Evolutionary conservation across 1,284 basidiomycete genomes (phyloP), one percentile per base, ranked within the genome.

Genomic region (Apiotrichum gracile): DNA sequence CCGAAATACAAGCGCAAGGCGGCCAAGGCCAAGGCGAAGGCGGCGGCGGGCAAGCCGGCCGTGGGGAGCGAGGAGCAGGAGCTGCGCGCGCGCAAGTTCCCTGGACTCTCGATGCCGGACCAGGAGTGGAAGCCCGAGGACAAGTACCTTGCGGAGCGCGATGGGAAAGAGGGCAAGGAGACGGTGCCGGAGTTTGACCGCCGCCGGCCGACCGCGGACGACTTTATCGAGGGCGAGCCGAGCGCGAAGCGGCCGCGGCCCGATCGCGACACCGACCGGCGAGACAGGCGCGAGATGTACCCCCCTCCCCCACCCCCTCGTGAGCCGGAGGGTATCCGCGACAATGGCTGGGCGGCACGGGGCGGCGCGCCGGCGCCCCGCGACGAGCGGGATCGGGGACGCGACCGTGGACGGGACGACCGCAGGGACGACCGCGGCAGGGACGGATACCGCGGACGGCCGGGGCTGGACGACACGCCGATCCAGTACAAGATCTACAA

Each of bases 401-500:
- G 37, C 4, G 53, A 44, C 24, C 51, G 64, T 34, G 16, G 34
- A 16, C 50, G 63, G 33, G 73, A 78, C 50, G 70, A 78, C 47
- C 44, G 57, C 12, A 51, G 65, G 27, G 72, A 37, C 25, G 52
- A 49, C 26, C 37, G 37, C 50, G 53, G n/a, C 6, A 44, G 26
- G 26, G 19, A 9, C 10, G 37, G 26, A 14, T 33, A 40, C 12
- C 58, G 57, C 27, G 64, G 65, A 7, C 60, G 81, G 39, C 67
- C 74, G 10, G 65, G 68, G 24, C 47, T 87, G 41, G 91, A 98
- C 70, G 89, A 94, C 38, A 80, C 80, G 48, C 92, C 96, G 0
- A 78, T 97, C 2, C 71, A 97, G 37, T 97, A 86, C 83, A 97
- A 97, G 79, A 91, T 97, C 43, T 98, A 98, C 76, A 80, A 83